phyloP scores from a whole-genome alignment of 768 basidiomycete species.

The Xerocomus brunneocitrinus region DNA sequence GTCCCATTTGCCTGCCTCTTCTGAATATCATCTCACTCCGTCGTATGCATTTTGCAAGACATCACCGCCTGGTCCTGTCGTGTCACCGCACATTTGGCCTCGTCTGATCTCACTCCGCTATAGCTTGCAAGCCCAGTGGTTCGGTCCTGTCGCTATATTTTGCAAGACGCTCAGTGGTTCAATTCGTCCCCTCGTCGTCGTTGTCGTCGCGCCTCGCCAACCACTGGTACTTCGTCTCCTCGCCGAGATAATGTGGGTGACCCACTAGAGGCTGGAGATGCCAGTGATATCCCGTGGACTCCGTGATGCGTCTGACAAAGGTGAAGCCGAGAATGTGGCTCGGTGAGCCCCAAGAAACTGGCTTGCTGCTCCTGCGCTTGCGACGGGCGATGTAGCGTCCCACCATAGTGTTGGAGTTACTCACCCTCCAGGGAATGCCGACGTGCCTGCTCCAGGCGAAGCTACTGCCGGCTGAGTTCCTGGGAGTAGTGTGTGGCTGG shows the following conservation, averaged over 20 bases:
- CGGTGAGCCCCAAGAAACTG: slow-evolving; percentile 22
- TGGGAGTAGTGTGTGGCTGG: slow-evolving; percentile 40
- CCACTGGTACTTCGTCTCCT: slow-evolving; percentile 26
- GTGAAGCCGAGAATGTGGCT: slow-evolving; percentile 29
- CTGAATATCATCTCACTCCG: too few relatives aligned
- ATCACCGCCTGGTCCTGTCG: too few relatives aligned
- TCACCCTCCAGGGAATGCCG: slow-evolving; percentile 33
- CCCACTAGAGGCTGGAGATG: slow-evolving; percentile 32
- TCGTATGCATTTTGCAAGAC: too few relatives aligned
- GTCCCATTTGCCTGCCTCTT: too few relatives aligned
- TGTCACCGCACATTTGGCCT: too few relatives aligned
- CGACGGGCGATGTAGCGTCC: slow-evolving; percentile 28
- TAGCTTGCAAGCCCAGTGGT: too few relatives aligned
- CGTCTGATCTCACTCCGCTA: too few relatives aligned
- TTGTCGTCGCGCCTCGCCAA: too few relatives aligned
- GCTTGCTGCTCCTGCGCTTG: slow-evolving; percentile 27
- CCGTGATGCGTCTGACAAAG: slow-evolving; percentile 33
- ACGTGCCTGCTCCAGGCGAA: slow-evolving; percentile 32
- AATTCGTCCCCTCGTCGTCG: too few relatives aligned
- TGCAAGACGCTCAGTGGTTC: too few relatives aligned
- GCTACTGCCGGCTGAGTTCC: slow-evolving; percentile 45
- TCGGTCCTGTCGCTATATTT: too few relatives aligned
- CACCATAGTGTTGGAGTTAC: slow-evolving; percentile 36
- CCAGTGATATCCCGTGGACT: slow-evolving; percentile 28
- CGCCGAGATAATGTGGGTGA: slow-evolving; percentile 34